phyloP scores from a whole-genome alignment of 2,329 filamentous ascomycete genomes.

The Beauveria rudraprayagi region DNA sequence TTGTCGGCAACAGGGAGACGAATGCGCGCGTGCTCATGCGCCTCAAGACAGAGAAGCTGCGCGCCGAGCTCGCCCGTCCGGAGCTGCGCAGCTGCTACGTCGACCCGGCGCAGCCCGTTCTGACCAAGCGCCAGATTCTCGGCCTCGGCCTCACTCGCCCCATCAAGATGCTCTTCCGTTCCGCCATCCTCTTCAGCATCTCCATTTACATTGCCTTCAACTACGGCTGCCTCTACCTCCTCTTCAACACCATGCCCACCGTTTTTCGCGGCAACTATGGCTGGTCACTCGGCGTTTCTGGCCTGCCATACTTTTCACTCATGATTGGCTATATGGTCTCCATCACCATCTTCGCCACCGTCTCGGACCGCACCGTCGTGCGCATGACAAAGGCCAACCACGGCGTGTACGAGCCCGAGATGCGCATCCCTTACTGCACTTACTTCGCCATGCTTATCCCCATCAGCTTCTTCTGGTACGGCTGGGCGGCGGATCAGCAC shows the following conservation, averaged over 20 bases:
- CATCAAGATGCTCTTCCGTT: conserved; percentile 41
- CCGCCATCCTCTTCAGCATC: conserved; percentile 38
- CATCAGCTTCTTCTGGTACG: conserved; percentile 28
- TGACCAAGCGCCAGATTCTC: conserved; percentile 18
- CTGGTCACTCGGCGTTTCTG: conserved; percentile 37
- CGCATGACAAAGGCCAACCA: conserved; percentile 36
- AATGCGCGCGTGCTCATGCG: conserved; percentile 40
- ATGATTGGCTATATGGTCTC: conserved; percentile 35
- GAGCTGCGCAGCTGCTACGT: conserved; percentile 39
- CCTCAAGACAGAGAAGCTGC: conserved; percentile 38
- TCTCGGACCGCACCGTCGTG: conserved; percentile 38
- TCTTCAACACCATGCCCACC: conserved; percentile 46
- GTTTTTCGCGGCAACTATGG: conserved; percentile 40
- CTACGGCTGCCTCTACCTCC: conserved; percentile 45
- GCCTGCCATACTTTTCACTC: conserved; percentile 41
- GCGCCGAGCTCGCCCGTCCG: conserved; percentile 35
- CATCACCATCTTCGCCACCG: conserved; percentile 31
- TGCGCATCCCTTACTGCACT: conserved; percentile 26
- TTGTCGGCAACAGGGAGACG: conserved; percentile 31
- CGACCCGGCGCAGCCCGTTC: conserved; percentile 18
- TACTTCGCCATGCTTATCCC: conserved; percentile 25
- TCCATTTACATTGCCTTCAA: conserved; percentile 43
- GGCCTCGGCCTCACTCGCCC: conserved; percentile 46
- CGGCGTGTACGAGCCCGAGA: conserved; percentile 27
- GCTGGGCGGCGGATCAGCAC: conserved; percentile 24